A percentile compares a stretch with the other conserved stretches of the same genome.
These are phyloP conservation scores for Singerocomus inundabilis DNA, from an alignment of 1,284 basidiomycete genomes.

Conservation along the genomic window DNA sequence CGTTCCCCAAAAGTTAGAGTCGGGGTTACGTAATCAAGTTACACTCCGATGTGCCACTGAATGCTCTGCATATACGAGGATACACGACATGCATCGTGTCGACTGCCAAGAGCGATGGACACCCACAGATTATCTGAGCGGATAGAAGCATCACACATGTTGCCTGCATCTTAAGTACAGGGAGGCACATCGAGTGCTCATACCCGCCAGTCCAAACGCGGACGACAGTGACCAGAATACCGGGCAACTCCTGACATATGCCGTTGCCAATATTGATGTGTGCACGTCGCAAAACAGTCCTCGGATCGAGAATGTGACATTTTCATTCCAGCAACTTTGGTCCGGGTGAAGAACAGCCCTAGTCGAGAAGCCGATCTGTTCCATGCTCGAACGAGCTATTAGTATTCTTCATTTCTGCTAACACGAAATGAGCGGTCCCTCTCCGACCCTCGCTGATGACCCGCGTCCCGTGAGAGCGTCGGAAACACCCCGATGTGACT, in stretches of 20 bases:
- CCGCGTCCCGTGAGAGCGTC: slow-evolving; percentile 45
- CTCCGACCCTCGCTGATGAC: slow-evolving; percentile 49
- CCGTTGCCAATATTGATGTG: no score
- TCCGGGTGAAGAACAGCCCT: slow-evolving; percentile 38
- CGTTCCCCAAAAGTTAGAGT: slow-evolving; percentile 31
- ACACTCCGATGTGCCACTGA: no score
- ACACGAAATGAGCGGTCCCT: neutral
- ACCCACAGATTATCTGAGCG: slow-evolving; percentile 13
- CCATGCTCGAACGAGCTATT: slow-evolving; percentile 27
- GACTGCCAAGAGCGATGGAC: slow-evolving; percentile 12
- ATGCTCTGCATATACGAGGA: neutral
- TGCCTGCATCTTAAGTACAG: neutral
- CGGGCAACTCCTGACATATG: no score
- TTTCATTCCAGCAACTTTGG: slow-evolving; percentile 24
- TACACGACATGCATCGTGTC: slow-evolving; percentile 14
- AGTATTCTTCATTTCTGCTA: neutral
- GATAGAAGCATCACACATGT: slow-evolving; percentile 12
- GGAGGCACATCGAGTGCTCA: slow-evolving; percentile 29
- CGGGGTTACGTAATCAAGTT: slow-evolving; percentile 31
- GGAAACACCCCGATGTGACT: slow-evolving; percentile 31
- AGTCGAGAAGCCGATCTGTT: slow-evolving; percentile 38
- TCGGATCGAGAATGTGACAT: neutral
- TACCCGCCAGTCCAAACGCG: no score
- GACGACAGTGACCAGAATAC: no score
- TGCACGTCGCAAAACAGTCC: neutral